Conservation (phyloP, 495 filamentous ascomycete species). For the Bryoglossum gracile region DNA sequence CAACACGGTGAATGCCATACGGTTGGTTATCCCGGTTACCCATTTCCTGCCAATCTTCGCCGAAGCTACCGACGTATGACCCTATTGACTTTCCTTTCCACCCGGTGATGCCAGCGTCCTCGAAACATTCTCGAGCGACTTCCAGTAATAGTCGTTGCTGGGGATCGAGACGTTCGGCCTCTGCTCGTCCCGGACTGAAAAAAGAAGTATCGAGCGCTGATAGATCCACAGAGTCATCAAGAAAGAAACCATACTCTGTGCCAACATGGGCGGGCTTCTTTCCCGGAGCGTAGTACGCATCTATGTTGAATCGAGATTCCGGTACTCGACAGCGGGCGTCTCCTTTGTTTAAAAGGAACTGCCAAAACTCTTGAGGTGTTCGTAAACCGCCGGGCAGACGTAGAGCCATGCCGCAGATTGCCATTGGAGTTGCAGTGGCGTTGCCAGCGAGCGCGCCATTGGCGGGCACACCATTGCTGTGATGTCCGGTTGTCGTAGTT, state of each 20-base stretch:
- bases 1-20: constrained; percentile 11
- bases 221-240: constrained; percentile 35
- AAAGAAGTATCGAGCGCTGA: constrained; percentile 25
- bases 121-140: constrained; percentile 38
- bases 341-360: constrained; percentile 33
- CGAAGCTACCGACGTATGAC: constrained; percentile 7
- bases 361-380: constrained; percentile 31
- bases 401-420: constrained; percentile 43
- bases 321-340: constrained; percentile 32
- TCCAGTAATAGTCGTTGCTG: constrained; percentile 37
- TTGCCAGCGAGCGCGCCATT: too few relatives aligned
- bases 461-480: neutral
- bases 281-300: constrained; percentile 23
- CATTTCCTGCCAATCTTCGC: constrained; percentile 10
- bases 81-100: constrained; percentile 12
- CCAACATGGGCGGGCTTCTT: constrained; percentile 17
- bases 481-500: neutral
- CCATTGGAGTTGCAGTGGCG: constrained; percentile 32
- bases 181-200: constrained; percentile 26
- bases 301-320: constrained; percentile 31
- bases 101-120: constrained; percentile 34
- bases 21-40: constrained; percentile 1
- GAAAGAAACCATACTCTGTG: constrained; percentile 44
- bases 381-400: constrained; percentile 39
- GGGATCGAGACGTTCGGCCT: constrained; percentile 30